Percentiles rank a stretch among this genome's conserved stretches.
phyloP scores from a whole-genome alignment of 192 early-diverging fungal genomes.

The Mortierella hygrophila region DNA sequence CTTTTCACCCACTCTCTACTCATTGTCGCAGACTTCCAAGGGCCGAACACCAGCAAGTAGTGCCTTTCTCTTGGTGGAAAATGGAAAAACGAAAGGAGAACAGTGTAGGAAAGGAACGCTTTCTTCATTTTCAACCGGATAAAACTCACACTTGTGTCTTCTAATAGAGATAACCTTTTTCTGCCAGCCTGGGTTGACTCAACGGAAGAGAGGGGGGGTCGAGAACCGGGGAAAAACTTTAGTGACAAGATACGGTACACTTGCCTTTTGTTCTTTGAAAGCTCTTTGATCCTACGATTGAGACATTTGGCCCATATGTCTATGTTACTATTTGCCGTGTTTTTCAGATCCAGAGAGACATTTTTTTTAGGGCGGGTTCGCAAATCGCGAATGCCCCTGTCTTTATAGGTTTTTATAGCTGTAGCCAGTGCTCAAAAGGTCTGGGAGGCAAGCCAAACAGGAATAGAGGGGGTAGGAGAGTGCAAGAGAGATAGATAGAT shows the following conservation, averaged over 20 bases:
- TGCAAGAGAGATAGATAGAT: background rate
- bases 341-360: conserved; percentile 10
- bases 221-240: too few species aligned
- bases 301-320: background rate
- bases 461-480: background rate
- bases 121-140: too few species aligned
- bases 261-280: too few species aligned
- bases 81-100: background rate
- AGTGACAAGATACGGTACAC: too few species aligned
- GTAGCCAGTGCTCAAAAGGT: background rate
- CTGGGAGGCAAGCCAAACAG: background rate
- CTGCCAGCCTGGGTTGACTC: too few species aligned
- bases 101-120: too few species aligned
- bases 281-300: too few species aligned
- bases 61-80: background rate
- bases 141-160: too few species aligned
- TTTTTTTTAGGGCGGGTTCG: background rate
- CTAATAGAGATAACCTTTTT: too few species aligned
- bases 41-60: background rate
- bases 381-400: background rate
- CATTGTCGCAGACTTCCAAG: background rate
- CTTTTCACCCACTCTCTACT: background rate
- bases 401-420: too few species aligned
- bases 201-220: too few species aligned
- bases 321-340: background rate